Evolutionary conservation across 768 basidiomycete genomes (phyloP).

Genomic region (Porphyrellus cyaneotinctus): DNA sequence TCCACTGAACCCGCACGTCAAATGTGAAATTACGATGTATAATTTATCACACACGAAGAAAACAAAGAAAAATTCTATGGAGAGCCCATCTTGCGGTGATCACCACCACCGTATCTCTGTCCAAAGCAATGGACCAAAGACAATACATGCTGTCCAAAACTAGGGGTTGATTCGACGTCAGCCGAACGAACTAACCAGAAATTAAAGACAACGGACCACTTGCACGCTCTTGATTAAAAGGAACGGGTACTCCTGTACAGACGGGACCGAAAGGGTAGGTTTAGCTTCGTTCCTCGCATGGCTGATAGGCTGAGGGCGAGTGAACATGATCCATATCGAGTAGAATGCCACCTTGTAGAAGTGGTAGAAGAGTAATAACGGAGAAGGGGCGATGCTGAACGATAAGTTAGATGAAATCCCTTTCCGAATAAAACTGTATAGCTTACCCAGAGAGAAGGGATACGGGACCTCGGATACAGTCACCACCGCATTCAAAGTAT

Average conservation of each 20-base stretch:
- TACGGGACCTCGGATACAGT: conserved; percentile 84
- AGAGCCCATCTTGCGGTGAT: background rate
- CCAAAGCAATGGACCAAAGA: conserved; percentile 86
- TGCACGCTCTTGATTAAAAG: conserved; percentile 56
- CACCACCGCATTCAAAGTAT: conserved; percentile 93
- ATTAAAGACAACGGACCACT: conserved; percentile 56
- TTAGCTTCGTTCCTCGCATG: conserved; percentile 29
- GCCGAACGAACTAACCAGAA: background rate
- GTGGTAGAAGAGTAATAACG: conserved; percentile 76
- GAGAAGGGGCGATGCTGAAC: conserved; percentile 73
- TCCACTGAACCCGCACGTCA: too few species aligned
- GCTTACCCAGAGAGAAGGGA: conserved; percentile 83
- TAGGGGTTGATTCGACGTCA: conserved; percentile 27
- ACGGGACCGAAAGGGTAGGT: conserved; percentile 37
- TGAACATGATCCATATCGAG: conserved; percentile 88
- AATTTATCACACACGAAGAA: background rate
- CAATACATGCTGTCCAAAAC: conserved; percentile 91
- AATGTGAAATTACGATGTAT: conserved; percentile 6
- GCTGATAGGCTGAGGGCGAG: conserved; percentile 40
- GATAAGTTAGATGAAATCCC: background rate
- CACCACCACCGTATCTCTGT: conserved; percentile 77
- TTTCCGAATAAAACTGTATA: background rate
- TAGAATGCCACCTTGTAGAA: conserved; percentile 97
- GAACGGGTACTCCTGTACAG: conserved; percentile 62
- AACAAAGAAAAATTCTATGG: background rate